Conservation (phyloP, 1,139 yeast genomes). For the Suhomyces maxii region DNA sequence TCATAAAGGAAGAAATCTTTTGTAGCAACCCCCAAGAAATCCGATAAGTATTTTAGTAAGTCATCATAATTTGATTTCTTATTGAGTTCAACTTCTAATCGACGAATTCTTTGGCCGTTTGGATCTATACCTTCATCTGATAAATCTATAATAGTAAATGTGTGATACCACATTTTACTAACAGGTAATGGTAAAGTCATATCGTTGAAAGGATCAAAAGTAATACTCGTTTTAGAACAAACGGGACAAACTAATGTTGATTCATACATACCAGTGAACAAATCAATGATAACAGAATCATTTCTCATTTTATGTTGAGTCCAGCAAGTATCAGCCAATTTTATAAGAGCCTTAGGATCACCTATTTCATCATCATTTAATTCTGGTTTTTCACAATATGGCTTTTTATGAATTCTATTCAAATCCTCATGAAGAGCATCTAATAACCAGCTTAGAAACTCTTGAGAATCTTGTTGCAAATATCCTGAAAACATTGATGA, state of each 20-base stretch:
- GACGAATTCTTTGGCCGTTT: constrained; percentile 23
- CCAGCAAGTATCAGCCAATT: constrained; percentile 80
- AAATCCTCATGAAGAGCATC: constrained; percentile 95
- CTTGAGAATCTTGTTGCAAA: constrained; percentile 95
- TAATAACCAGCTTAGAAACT: constrained; percentile 81
- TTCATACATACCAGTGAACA: constrained; percentile 88
- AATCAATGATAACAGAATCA: constrained; percentile 80
- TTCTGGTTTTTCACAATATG: constrained; percentile 89
- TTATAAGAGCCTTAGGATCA: constrained; percentile 53
- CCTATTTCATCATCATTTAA: constrained; percentile 58
- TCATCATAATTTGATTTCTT: constrained; percentile 67
- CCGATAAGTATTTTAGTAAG: constrained; percentile 59
- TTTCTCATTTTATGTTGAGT: constrained; percentile 74
- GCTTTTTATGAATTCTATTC: constrained; percentile 78
- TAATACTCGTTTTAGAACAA: constrained; percentile 77
- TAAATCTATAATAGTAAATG: constrained; percentile 62
- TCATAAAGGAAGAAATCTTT: constrained; percentile 63
- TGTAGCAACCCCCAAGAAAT: constrained; percentile 46
- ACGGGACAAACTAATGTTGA: constrained; percentile 88
- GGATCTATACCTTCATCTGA: constrained; percentile 42
- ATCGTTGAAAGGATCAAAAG: constrained; percentile 94
- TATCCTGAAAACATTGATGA: constrained; percentile 85
- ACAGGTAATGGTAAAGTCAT: constrained; percentile 87
- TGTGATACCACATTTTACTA: constrained; percentile 69
- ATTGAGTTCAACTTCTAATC: constrained; percentile 68